Base-by-base conservation (phyloP, 2,329 filamentous ascomycete species). In the Cadophora luteo-olivacea region DNA sequence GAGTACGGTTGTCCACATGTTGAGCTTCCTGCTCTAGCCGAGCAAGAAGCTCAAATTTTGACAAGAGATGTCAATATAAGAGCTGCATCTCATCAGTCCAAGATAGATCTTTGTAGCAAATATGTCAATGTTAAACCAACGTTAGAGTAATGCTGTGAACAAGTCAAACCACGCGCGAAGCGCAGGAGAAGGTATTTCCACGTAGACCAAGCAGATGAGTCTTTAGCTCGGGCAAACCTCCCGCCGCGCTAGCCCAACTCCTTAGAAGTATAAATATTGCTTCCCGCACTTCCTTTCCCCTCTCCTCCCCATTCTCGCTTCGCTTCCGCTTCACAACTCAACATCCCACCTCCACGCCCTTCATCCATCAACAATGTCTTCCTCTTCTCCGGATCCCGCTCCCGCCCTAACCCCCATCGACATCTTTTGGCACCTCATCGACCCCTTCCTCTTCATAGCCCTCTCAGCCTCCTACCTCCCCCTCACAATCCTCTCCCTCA, bases 361-460 rank as follows among this genome's bases (percentile, higher is more conserved):
- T 25, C n/a, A 24, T 33, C 16, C 16, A 45, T 45, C 41, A 22
- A 38, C 33, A 48, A 61, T 48, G 55, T 19, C 58, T 14, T 14
- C 19, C 57, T 5, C 33, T 8, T 7, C 5, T 7, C 38, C 36
- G 36, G n/a, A 45, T 1, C 38, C 36, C 19, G 0, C 0, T n/a
- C n/a, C 24, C 11, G 22, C 57, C 16, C 33, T 61, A 3, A 61
- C 58, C 61, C 52, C 61, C n/a, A 7, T 70, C 49, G 71, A 75
- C n/a, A 58, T 75, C 33, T 22, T 73, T 29, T 25, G 24, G 16
- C 51, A 69, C 33, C 66, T 75, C 14, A 55, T 84, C 19, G 73
- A 78, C 66, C 87, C 87, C 0, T 86, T 85, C 81, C 61, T 82
- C 3, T 87, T 91, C 75, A 81, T 91, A 74, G 71, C 72, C 64